These are phyloP conservation scores for Elsinoe arachidis DNA, from an alignment of 2,329 filamentous ascomycete genomes.

Conservation along the genomic window DNA sequence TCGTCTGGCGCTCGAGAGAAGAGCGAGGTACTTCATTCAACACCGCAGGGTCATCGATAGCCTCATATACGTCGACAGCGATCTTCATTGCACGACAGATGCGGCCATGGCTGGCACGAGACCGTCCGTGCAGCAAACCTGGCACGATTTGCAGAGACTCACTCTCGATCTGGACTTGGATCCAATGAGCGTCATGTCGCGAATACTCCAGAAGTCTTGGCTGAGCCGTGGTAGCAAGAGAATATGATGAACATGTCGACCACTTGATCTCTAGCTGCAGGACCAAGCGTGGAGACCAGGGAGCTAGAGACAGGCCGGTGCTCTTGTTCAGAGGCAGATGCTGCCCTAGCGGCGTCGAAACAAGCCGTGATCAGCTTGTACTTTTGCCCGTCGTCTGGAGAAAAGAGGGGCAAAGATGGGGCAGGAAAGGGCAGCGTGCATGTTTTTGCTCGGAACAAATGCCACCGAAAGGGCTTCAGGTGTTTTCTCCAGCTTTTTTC, in stretches of 20 bases:
- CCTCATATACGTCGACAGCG: not conserved
- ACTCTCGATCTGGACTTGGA: not conserved
- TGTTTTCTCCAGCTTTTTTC: no score
- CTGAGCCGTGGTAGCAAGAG: not conserved
- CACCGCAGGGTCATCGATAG: not conserved
- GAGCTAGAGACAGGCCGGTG: not conserved
- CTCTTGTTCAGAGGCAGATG: not conserved
- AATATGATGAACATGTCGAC: not conserved
- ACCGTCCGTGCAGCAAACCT: not conserved
- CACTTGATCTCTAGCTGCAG: not conserved
- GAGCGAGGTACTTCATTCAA: not conserved
- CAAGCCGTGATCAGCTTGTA: not conserved
- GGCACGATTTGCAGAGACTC: not conserved
- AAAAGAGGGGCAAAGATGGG: not conserved
- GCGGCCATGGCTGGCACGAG: not conserved
- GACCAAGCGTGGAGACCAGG: not conserved
- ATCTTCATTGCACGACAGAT: not conserved
- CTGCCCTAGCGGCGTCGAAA: not conserved
- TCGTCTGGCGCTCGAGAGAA: not conserved
- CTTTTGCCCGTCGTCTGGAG: not conserved
- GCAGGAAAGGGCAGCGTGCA: not conserved
- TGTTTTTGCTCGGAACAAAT: not conserved
- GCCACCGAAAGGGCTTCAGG: not conserved
- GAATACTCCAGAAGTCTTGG: conserved; percentile 3
- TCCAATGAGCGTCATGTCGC: conserved; percentile 3